Evolutionary conservation across 805 yeast genomes (phyloP).

Genomic region (Ogataea ganodermae): DNA sequence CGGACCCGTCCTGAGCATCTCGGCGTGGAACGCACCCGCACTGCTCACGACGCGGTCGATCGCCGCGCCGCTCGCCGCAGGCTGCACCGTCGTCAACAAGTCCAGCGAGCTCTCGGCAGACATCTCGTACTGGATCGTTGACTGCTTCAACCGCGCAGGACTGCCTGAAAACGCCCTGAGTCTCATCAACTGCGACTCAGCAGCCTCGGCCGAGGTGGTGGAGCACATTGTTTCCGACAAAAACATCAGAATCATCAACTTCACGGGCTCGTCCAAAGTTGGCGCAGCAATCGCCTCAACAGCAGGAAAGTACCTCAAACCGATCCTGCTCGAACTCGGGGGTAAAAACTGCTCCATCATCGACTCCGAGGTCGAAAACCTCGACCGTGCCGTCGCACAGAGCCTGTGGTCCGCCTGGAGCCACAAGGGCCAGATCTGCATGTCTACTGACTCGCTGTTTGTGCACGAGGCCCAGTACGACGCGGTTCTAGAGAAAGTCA

Average conservation of each 20-base stretch:
- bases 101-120: constrained; percentile 43
- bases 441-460: constrained; percentile 44
- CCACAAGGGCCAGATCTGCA: constrained; percentile 51
- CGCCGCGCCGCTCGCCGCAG: constrained; percentile 48
- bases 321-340: constrained; percentile 46
- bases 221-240: constrained; percentile 32
- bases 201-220: constrained; percentile 31
- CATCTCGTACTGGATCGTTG: constrained; percentile 35
- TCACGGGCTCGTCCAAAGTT: constrained; percentile 47
- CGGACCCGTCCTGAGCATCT: constrained; percentile 47
- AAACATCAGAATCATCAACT: constrained; percentile 40
- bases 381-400: constrained; percentile 34
- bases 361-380: constrained; percentile 35
- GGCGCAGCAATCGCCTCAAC: constrained; percentile 39
- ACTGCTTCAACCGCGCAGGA: constrained; percentile 41
- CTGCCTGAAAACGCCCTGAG: constrained; percentile 40
- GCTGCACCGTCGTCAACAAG: constrained; percentile 48
- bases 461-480: constrained; percentile 40
- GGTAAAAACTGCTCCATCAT: constrained; percentile 45
- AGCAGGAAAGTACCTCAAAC: constrained; percentile 43
- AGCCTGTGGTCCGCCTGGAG: constrained; percentile 41
- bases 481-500: constrained; percentile 28
- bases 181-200: constrained; percentile 36
- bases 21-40: constrained; percentile 54
- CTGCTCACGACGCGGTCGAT: constrained; percentile 42